Evolutionary conservation across 768 basidiomycete species (phyloP), one percentile per base, ranked within the genome.

Genomic region (Phallus indusiatus): DNA sequence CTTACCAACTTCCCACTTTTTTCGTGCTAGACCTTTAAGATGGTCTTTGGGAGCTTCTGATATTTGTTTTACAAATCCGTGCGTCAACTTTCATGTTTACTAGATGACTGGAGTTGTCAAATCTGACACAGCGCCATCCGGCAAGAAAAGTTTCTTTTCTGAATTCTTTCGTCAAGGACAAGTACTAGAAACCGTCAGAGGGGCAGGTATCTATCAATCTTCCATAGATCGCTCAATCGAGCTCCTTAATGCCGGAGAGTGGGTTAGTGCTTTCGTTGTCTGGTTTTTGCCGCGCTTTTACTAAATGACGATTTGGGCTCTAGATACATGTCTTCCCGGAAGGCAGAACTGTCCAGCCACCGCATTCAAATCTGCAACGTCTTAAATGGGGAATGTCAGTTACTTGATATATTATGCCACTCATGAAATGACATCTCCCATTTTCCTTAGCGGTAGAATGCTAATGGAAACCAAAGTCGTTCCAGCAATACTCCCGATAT

Each of bases 341-440:
- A 72, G 92, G 94, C 21, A 89, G 86, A 65, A 81, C 96, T 51
- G 86, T 88, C 66, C 94, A 92, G 67, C 80, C 17, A 64, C 61
- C 63, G 63, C 70, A 50, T 60, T 57, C 36, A 62, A 70, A 56
- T 64, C 71, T 96, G 54, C 77, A 84, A 7, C 77, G 90, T 51
- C 95, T 96, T 72, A 96, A 94, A 75, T 97, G 94, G 94, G 94
- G 94, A 60, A 75, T 94, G 93, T 94, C 68, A 71, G 93, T 84
- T 47, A 46, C 61, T 33, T 54, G 14, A 21, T 22, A 16, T 57
- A 36, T 42, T 42, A 8, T 47, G 18, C 16, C 4, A n/a, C 17
- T 12, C 35, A n/a, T 49, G 18, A 49, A 20, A 21, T n/a, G 28
- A 3, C 24, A 28, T 50, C n/a, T 33, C 14, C n/a, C 20, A 24